Base-by-base conservation (phyloP, 108 stramenopile genomes). In the Seminavis robusta region DNA sequence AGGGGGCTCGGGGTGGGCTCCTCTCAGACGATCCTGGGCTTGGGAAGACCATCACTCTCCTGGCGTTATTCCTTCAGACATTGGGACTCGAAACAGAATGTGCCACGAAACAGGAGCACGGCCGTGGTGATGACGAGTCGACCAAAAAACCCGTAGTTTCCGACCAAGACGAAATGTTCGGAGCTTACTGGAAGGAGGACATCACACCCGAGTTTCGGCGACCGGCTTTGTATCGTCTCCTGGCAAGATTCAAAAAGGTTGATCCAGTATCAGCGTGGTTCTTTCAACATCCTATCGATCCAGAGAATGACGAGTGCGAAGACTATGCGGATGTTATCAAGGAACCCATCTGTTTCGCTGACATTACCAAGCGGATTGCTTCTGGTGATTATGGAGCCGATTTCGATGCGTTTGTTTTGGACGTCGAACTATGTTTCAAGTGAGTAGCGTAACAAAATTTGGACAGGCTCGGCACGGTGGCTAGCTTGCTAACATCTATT, bases 11-110 rank as follows among this genome's bases (percentile, higher is more conserved):
- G 15, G 76, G 76, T 15, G 76, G 71, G 4, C 47, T 73, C 30
- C 45, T 73, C 25, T 88, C 84, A 34, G 92, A 94, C 56, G 92
- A 90, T 53, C 92, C 92, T 20, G 77, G 77, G 13, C 66, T 84
- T 13, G 69, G 92, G 3, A 94, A 94, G 52, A 89, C 92, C 16
- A 83, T 93, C 21, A 89, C 92, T 0, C 78, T 90, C 0, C 52
- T 94, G 0, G 81, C 84, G 20, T 53, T 94, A 11, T 67, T 94
- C 38, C 65, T 89, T 1, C 86, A 83, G 56, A 81, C 83, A 5
- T 44, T 77, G 24, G 92, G 92, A 1, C 51, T 80, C 2, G 56
- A 63, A 1, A 76, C 80, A 0, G 61, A 83, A 38, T 25, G 27
- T 30, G 8, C 9, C 26, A 16, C 10, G 26, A 26, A 30, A 31